Evolutionary conservation across 768 basidiomycete species (phyloP).

Genomic region (Auricularia heimuer): DNA sequence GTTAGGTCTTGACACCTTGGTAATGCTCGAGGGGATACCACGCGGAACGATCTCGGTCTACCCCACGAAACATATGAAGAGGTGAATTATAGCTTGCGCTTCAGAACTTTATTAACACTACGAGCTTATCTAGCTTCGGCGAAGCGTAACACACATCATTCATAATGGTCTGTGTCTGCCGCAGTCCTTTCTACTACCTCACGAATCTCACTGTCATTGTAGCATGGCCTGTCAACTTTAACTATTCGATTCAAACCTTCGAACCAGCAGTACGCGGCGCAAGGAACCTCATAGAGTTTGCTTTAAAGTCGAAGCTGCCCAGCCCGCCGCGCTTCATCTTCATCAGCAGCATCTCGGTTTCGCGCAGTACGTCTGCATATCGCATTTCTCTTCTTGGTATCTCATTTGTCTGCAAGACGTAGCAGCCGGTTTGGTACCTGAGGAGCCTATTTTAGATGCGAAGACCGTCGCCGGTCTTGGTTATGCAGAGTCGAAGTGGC

Average conservation of each 20-base stretch:
- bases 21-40: slow-evolving; percentile 4
- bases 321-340: slow-evolving; percentile 28
- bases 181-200: neutral
- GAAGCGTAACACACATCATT: neutral
- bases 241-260: slow-evolving; percentile 30
- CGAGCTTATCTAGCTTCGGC: neutral
- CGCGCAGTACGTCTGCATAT: slow-evolving; percentile 15
- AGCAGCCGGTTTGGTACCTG: neutral
- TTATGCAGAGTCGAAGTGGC: slow-evolving; percentile 40
- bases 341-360: slow-evolving; percentile 31
- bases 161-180: neutral
- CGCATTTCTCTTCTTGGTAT: too few relatives aligned
- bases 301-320: slow-evolving; percentile 19
- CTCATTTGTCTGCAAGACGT: neutral
- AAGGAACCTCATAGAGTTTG: slow-evolving; percentile 31
- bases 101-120: neutral
- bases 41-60: slow-evolving; percentile 14
- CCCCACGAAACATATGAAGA: slow-evolving; percentile 28
- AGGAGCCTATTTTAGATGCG: neutral
- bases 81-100: slow-evolving; percentile 14
- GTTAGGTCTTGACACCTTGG: neutral
- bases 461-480: slow-evolving; percentile 17
- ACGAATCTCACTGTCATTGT: neutral
- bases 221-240: slow-evolving; percentile 36
- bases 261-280: slow-evolving; percentile 31